Evolutionary conservation across 2,329 filamentous ascomycete genomes (phyloP).

Genomic region (Aspergillus proliferans): DNA sequence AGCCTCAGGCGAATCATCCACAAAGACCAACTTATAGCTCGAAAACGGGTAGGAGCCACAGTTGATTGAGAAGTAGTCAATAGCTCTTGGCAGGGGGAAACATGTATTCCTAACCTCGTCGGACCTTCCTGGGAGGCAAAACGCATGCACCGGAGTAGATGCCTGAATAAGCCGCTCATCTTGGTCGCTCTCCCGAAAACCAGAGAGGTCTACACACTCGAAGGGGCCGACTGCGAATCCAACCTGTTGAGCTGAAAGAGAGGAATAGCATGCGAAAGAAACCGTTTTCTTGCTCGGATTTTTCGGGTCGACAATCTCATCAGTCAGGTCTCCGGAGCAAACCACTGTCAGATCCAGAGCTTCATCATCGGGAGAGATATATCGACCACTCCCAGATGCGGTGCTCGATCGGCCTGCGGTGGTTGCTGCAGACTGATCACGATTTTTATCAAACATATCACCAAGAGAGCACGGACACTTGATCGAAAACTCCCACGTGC

Average conservation of each 20-base stretch:
- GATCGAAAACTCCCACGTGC: slow-evolving; percentile 82
- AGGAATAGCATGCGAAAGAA: slow-evolving; percentile 69
- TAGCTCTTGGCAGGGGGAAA: slow-evolving; percentile 71
- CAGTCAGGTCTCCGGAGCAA: slow-evolving; percentile 81
- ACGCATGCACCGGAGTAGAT: slow-evolving; percentile 82
- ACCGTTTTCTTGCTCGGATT: slow-evolving; percentile 82
- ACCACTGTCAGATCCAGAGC: slow-evolving; percentile 82
- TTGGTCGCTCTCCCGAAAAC: slow-evolving; percentile 83
- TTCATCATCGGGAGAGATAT: slow-evolving; percentile 69
- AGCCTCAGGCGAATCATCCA: slow-evolving; percentile 78
- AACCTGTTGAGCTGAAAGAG: slow-evolving; percentile 78
- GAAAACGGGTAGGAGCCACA: slow-evolving; percentile 89
- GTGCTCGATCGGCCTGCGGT: slow-evolving; percentile 17
- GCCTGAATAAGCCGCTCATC: slow-evolving; percentile 85
- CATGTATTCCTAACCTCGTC: slow-evolving; percentile 84
- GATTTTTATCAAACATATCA: slow-evolving; percentile 53
- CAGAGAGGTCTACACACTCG: slow-evolving; percentile 82
- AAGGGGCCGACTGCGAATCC: slow-evolving; percentile 94
- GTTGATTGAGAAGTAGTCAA: slow-evolving; percentile 84
- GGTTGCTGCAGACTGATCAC: slow-evolving; percentile 16
- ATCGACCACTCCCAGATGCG: slow-evolving; percentile 24
- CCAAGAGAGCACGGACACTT: slow-evolving; percentile 80
- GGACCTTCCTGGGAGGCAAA: slow-evolving; percentile 76
- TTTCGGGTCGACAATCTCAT: slow-evolving; percentile 70
- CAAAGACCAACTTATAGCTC: slow-evolving; percentile 87